Base-by-base conservation (phyloP, 208 protist species). In the Crithidia thermophila region DNA sequence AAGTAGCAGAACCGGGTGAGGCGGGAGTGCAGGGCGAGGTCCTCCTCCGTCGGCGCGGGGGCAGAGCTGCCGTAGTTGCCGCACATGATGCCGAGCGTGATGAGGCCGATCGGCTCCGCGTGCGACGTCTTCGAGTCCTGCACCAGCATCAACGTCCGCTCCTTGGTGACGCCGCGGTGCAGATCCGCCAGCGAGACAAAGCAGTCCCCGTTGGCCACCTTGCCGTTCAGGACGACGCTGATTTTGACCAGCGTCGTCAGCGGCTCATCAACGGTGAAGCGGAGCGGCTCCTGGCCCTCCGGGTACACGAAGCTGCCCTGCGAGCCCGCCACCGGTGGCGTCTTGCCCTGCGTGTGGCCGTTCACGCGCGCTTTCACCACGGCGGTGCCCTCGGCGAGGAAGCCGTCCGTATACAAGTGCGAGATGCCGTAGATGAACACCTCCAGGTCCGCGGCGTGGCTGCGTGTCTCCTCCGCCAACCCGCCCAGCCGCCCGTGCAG, bases 61-160 rank as follows among this genome's bases (percentile, higher is more conserved):
- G 83, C 75, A 9, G 70, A 42, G 51, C 66, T 90, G 47, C 81
- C 87, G 76, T 66, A 88, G 50, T 83, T 79, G 27, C 20, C 18
- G 60, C 84, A 84, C 6, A 79, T 45, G 16, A 95, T 20, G n/a
- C 77, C 77, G 16, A 86, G 56, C 4, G 81, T 90, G 30, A 95
- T 81, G 47, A 82, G 83, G 25, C 90, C 90, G 20, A 78, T 63
- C n/a, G 84, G 70, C 50, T 56, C 70, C 1, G 87, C 74, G 34
- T 71, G 61, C 10, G 67, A 37, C 34, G 74, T 62, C 51, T 70
- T 77, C 23, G 62, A 47, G 55, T 82, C 77, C 37, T 66, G 66
- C n/a, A 90, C 81, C 50, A 95, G 73, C 65, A 84, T 80, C 61
- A 90, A 82, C 46, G 75, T 88, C 50, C 85, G 81, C 58, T 81